Evolutionary conservation across 2,329 filamentous ascomycete species (phyloP).

Genomic region (Pseudogymnoascus sp.): DNA sequence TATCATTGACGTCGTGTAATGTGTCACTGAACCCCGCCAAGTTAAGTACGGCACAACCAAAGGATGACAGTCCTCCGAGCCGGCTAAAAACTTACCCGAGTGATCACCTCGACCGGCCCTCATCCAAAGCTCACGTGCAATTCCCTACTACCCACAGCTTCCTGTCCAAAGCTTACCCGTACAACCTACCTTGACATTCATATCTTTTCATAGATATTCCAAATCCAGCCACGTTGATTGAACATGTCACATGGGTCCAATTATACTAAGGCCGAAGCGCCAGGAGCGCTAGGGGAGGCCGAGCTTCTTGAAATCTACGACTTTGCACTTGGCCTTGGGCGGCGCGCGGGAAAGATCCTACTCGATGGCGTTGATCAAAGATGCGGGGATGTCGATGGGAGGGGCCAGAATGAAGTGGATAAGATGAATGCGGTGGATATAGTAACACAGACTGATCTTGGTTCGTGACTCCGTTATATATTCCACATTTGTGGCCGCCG

Average conservation of each 20-base stretch:
- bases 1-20: no score
- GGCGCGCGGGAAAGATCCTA: constrained; percentile 60
- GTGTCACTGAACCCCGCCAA: neutral
- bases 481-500: constrained; percentile 8
- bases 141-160: neutral
- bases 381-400: constrained; percentile 32
- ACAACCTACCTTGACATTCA: neutral
- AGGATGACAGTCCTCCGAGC: neutral
- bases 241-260: constrained; percentile 5
- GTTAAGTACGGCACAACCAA: neutral
- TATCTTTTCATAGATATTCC: neutral
- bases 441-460: constrained; percentile 68
- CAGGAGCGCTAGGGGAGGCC: constrained; percentile 20
- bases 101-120: neutral
- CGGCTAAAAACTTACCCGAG: neutral
- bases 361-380: constrained; percentile 54
- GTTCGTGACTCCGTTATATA: constrained; percentile 32
- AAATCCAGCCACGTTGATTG: neutral
- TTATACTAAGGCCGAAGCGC: neutral
- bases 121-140: neutral
- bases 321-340: constrained; percentile 63
- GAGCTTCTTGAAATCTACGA: constrained; percentile 58
- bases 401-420: constrained; percentile 35
- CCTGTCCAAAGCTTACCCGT: neutral
- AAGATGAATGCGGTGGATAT: constrained; percentile 72